These are phyloP conservation scores for Lyophyllum semitale DNA, from an alignment of 768 basidiomycete genomes.

Conservation along the genomic window DNA sequence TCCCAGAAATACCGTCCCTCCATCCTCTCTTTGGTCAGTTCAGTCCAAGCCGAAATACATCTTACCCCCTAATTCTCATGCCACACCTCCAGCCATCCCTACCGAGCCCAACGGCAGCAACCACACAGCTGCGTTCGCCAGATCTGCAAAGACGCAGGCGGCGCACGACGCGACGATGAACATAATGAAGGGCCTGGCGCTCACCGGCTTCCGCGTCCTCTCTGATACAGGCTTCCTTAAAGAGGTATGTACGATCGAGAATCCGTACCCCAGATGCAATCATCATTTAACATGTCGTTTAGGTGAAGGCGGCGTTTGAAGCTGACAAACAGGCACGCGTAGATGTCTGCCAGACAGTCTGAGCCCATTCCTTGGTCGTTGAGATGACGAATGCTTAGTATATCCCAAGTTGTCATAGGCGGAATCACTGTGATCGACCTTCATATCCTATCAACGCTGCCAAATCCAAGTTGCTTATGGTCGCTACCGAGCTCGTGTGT, in stretches of 20 bases:
- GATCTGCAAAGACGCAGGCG: conserved; percentile 55
- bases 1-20: conserved; percentile 59
- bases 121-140: conserved; percentile 69
- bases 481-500: no score
- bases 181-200: conserved; percentile 61
- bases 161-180: conserved; percentile 65
- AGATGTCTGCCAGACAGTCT: neutral
- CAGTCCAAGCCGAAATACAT: neutral
- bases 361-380: no score
- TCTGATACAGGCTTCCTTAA: conserved; percentile 57
- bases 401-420: neutral
- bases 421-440: neutral
- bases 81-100: conserved; percentile 59
- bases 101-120: conserved; percentile 72
- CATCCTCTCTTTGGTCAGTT: conserved; percentile 64
- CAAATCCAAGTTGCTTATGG: no score
- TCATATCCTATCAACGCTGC: no score
- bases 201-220: conserved; percentile 60
- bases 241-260: conserved; percentile 42
- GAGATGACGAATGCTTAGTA: no score
- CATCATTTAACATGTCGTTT: neutral
- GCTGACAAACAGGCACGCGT: conserved; percentile 1
- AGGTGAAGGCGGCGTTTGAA: conserved; percentile 27
- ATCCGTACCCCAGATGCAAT: neutral
- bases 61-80: conserved; percentile 23